Evolutionary conservation across 1,284 basidiomycete species (phyloP).

Genomic region (Filobasidium uniguttulatum): DNA sequence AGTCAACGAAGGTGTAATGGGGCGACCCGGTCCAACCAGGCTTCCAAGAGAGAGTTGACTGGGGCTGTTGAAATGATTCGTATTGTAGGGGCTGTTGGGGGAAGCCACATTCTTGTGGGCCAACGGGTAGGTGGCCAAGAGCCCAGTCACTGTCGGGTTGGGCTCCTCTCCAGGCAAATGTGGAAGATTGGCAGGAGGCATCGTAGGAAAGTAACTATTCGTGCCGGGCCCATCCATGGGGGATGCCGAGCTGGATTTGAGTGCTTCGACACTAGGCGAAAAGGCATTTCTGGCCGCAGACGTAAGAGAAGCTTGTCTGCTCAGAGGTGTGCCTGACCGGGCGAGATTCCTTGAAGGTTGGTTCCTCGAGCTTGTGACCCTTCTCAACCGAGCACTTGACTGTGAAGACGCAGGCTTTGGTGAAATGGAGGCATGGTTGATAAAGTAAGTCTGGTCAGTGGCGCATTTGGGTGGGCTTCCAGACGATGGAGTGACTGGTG

Average conservation of each 20-base stretch:
- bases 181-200: conserved; percentile 9
- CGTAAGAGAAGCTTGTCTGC: not conserved
- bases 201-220: conserved; percentile 11
- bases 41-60: not conserved
- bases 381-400: not conserved
- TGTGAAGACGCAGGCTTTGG: not conserved
- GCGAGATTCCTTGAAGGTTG: not conserved
- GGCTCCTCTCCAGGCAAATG: conserved; percentile 13
- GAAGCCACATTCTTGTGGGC: conserved; percentile 7
- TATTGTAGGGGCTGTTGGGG: not conserved
- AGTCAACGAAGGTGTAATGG: not conserved
- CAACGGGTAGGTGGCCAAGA: conserved; percentile 11
- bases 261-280: conserved; percentile 11
- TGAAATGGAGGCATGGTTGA: not conserved
- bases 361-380: not conserved
- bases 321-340: not conserved
- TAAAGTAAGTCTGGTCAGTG: not conserved
- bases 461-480: conserved; percentile 5
- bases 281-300: conserved; percentile 7
- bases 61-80: not conserved
- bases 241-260: conserved; percentile 7
- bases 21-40: not conserved
- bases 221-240: not conserved
- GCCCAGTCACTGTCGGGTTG: conserved; percentile 8
- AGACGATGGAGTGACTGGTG: conserved; percentile 6